phyloP scores from a whole-genome alignment of 495 filamentous ascomycete species.

The Neurospora sp. region DNA sequence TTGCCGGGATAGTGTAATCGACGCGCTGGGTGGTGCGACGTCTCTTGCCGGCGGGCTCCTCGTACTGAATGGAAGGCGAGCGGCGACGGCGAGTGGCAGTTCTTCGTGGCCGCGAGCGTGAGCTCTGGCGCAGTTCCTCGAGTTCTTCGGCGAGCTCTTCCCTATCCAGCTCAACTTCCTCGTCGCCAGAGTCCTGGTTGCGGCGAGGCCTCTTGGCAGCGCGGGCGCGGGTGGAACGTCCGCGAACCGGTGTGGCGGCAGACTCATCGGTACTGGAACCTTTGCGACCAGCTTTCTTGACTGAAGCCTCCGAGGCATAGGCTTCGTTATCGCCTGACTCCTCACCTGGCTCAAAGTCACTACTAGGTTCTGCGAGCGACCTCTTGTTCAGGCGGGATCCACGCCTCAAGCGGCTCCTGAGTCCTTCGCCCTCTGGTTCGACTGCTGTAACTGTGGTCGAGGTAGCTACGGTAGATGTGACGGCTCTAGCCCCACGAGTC shows the following conservation, averaged over 20 bases:
- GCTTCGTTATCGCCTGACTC: slow-evolving; percentile 45
- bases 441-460: slow-evolving; percentile 26
- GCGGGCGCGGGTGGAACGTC: slow-evolving; percentile 25
- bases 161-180: slow-evolving; percentile 52
- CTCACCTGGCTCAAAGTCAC: slow-evolving; percentile 76
- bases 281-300: slow-evolving; percentile 11
- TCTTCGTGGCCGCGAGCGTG: slow-evolving; percentile 37
- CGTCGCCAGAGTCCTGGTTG: slow-evolving; percentile 35
- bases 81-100: slow-evolving; percentile 31
- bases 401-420: slow-evolving; percentile 35
- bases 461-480: slow-evolving; percentile 7
- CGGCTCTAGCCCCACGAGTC: slow-evolving; percentile 35
- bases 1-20: slow-evolving; percentile 53
- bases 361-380: slow-evolving; percentile 55
- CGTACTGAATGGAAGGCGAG: slow-evolving; percentile 48
- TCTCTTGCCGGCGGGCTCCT: slow-evolving; percentile 28
- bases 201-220: slow-evolving; percentile 28
- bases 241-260: slow-evolving; percentile 29
- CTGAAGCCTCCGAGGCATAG: slow-evolving; percentile 31
- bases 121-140: slow-evolving; percentile 47
- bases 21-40: slow-evolving; percentile 31
- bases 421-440: slow-evolving; percentile 20
- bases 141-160: slow-evolving; percentile 77
- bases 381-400: slow-evolving; percentile 39
- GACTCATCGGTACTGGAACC: slow-evolving; percentile 31